Conservation (phyloP, 1,139 yeast genomes). For the Yamadazyma friedrichii region DNA sequence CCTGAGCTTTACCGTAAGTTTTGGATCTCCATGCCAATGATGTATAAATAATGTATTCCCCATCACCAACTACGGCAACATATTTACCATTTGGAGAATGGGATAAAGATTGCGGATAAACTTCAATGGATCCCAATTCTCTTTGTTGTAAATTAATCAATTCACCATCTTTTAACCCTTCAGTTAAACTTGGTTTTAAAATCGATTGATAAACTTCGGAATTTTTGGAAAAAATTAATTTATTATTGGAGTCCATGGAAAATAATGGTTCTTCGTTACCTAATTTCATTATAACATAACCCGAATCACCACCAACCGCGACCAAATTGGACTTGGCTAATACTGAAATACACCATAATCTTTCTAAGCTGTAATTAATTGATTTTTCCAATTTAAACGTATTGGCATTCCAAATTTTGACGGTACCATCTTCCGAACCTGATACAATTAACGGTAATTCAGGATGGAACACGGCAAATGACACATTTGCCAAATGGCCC, state of each 20-base stretch:
- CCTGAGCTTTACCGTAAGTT: slow-evolving; percentile 85
- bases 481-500: slow-evolving; percentile 92
- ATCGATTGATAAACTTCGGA: slow-evolving; percentile 86
- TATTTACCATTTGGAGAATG: slow-evolving; percentile 98
- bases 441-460: slow-evolving; percentile 85
- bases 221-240: slow-evolving; percentile 86
- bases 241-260: slow-evolving; percentile 91
- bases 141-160: slow-evolving; percentile 70
- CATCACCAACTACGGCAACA: slow-evolving; percentile 97
- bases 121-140: slow-evolving; percentile 89
- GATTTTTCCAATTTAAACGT: slow-evolving; percentile 88
- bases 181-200: slow-evolving; percentile 65
- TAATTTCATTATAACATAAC: slow-evolving; percentile 78
- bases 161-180: slow-evolving; percentile 79
- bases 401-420: slow-evolving; percentile 76
- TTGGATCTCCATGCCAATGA: slow-evolving; percentile 98
- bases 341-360: slow-evolving; percentile 93
- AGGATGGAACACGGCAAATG: slow-evolving; percentile 96
- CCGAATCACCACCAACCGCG: slow-evolving; percentile 94
- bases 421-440: slow-evolving; percentile 81
- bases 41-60: slow-evolving; percentile 93
- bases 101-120: slow-evolving; percentile 79
- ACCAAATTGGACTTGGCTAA: slow-evolving; percentile 76
- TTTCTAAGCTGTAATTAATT: slow-evolving; percentile 84
- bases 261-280: slow-evolving; percentile 95